Conservation (phyloP, 305 asterid genomes). For the Andrographis paniculata region DNA sequence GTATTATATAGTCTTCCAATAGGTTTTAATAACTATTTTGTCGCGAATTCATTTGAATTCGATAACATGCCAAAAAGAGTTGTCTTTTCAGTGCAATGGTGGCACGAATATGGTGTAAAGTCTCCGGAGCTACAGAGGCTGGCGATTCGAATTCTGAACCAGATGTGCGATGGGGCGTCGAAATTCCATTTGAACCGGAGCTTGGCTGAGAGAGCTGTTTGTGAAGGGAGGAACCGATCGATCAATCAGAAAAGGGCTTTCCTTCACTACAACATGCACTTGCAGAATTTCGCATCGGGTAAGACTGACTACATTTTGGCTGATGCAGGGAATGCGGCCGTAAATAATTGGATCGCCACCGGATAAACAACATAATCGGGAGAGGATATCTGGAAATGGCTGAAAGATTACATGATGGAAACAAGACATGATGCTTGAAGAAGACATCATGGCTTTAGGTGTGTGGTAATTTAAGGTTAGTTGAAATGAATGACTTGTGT, state of each 20-base stretch:
- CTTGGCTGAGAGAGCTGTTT: constrained; percentile 33
- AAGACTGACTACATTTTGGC: constrained; percentile 1
- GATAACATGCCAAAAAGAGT: too few relatives aligned
- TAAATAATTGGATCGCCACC: constrained; percentile 29
- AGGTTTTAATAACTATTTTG: too few relatives aligned
- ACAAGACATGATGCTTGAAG: too few relatives aligned
- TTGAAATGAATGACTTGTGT: too few relatives aligned
- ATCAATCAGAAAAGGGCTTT: constrained; percentile 31
- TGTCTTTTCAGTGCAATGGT: constrained; percentile 79
- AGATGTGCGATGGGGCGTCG: constrained; percentile 52
- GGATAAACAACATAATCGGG: not conserved
- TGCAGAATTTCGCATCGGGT: constrained; percentile 25
- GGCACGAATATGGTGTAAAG: constrained; percentile 41
- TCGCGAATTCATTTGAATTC: too few relatives aligned
- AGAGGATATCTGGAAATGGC: constrained; percentile 8
- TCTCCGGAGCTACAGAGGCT: constrained; percentile 48
- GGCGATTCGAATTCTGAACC: constrained; percentile 47
- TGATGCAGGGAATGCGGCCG: constrained; percentile 16
- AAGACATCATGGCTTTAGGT: too few relatives aligned
- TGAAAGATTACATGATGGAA: constrained; percentile 21
- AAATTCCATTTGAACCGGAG: constrained; percentile 37
- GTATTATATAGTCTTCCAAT: too few relatives aligned
- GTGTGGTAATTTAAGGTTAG: too few relatives aligned
- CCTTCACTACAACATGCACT: constrained; percentile 45
- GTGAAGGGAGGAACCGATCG: constrained; percentile 13